Conservation (phyloP, 2,329 filamentous ascomycete species). For the Aureobasidium sp. region DNA sequence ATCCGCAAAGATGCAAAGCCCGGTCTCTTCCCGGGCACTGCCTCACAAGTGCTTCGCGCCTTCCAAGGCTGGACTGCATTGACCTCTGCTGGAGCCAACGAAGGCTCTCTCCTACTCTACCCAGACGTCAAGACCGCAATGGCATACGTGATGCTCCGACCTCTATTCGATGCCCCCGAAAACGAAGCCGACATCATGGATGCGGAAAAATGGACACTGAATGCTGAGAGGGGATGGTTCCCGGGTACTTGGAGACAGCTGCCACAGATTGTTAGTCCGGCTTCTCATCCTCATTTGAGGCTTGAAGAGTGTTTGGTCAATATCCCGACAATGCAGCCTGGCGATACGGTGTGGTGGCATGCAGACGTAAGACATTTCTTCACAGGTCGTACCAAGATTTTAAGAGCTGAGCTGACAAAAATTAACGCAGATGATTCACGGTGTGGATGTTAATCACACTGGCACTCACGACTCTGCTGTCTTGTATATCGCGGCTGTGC, state of each 20-base stretch:
- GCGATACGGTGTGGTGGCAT: slow-evolving; percentile 8
- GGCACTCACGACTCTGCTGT: neutral
- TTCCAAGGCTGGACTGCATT: slow-evolving; percentile 13
- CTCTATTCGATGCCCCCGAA: neutral
- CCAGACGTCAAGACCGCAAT: slow-evolving; percentile 6
- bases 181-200: neutral
- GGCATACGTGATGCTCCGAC: slow-evolving; percentile 8
- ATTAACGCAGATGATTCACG: neutral
- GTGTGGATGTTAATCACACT: slow-evolving; percentile 1
- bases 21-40: neutral
- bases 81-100: slow-evolving; percentile 1
- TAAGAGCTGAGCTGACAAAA: neutral
- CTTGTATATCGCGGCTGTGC: slow-evolving; percentile 6
- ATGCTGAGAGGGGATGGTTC: neutral
- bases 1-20: slow-evolving; percentile 4
- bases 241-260: slow-evolving; percentile 4
- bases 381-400: neutral
- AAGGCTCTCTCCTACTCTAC: slow-evolving; percentile 5
- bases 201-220: slow-evolving; percentile 3
- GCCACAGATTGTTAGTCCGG: slow-evolving; percentile 1
- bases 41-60: neutral
- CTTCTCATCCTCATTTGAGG: slow-evolving; percentile 4
- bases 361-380: neutral
- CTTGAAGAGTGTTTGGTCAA: slow-evolving; percentile 10
- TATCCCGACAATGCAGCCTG: slow-evolving; percentile 4